Conservation (phyloP, 257 asterid genomes). For the Nicotiana attenuata region DNA sequence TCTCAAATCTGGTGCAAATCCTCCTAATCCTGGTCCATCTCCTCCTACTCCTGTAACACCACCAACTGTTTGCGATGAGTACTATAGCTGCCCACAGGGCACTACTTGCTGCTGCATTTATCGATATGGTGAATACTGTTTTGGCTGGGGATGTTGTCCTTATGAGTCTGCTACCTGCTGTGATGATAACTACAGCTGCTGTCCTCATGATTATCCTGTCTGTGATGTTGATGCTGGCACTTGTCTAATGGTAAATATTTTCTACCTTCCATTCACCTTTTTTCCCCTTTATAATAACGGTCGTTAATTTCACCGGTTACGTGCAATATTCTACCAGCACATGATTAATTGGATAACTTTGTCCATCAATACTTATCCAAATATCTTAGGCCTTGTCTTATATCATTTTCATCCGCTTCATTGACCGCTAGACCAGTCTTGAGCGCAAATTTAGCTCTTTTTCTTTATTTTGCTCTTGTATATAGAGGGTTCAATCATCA, state of each 20-base stretch:
- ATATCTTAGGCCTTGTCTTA: neutral
- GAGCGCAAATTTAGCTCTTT: neutral
- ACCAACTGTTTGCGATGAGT: conserved; percentile 58
- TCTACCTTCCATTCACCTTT: neutral
- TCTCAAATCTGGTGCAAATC: conserved; percentile 60
- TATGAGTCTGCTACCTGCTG: conserved; percentile 86
- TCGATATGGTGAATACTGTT: conserved; percentile 47
- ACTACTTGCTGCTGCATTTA: conserved; percentile 81
- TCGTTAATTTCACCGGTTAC: too few species aligned
- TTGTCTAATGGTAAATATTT: conserved; percentile 57
- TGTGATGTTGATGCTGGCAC: conserved; percentile 57
- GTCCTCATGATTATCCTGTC: conserved; percentile 81
- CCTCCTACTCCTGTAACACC: conserved; percentile 81
- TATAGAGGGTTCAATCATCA: neutral
- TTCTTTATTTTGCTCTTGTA: neutral
- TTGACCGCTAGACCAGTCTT: neutral
- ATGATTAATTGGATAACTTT: too few species aligned
- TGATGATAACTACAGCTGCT: conserved; percentile 73
- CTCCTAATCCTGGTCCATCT: conserved; percentile 84
- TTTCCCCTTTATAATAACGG: too few species aligned
- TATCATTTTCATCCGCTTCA: neutral
- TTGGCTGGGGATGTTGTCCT: conserved; percentile 94
- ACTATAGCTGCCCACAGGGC: conserved; percentile 56
- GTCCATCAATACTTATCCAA: too few species aligned
- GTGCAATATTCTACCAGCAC: too few species aligned